phyloP scores from a whole-genome alignment of 1,284 basidiomycete genomes.

The Ganoderma boninense region DNA sequence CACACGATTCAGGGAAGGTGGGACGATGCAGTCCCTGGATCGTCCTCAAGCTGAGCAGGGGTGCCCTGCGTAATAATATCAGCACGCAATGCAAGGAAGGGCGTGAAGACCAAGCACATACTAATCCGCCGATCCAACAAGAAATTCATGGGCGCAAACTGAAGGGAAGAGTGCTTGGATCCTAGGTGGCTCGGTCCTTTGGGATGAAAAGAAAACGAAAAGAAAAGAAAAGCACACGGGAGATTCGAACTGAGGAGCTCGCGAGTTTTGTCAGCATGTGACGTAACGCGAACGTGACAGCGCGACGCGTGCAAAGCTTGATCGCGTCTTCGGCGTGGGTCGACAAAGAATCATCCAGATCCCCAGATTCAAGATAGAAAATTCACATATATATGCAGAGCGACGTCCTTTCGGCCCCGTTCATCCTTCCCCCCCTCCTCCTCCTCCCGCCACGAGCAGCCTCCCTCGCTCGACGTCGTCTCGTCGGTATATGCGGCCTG shows the following conservation, averaged over 20 bases:
- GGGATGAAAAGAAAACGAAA: too few species aligned
- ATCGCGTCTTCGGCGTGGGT: neutral
- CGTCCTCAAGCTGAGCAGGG: too few species aligned
- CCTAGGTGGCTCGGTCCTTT: too few species aligned
- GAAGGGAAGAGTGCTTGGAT: too few species aligned
- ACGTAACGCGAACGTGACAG: neutral
- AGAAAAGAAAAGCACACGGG: neutral
- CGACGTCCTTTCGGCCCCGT: neutral
- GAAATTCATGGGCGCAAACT: too few species aligned
- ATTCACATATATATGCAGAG: neutral
- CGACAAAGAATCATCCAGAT: neutral
- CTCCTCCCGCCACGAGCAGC: neutral
- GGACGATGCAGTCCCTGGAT: too few species aligned
- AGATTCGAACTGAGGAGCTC: neutral
- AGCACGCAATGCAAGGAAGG: too few species aligned
- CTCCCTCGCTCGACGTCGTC: neutral
- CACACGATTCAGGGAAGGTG: too few species aligned
- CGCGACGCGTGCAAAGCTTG: neutral
- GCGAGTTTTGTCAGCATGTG: neutral
- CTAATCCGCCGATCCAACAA: too few species aligned
- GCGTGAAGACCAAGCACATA: too few species aligned
- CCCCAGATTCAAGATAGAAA: neutral
- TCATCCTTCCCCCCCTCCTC: neutral
- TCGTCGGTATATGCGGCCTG: neutral
- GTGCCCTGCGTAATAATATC: too few species aligned